A percentile compares a stretch with the other conserved stretches of the same genome.
These are phyloP conservation scores for Forsythia suspensa DNA, from an alignment of 257 asterid genomes.

Conservation along the genomic window DNA sequence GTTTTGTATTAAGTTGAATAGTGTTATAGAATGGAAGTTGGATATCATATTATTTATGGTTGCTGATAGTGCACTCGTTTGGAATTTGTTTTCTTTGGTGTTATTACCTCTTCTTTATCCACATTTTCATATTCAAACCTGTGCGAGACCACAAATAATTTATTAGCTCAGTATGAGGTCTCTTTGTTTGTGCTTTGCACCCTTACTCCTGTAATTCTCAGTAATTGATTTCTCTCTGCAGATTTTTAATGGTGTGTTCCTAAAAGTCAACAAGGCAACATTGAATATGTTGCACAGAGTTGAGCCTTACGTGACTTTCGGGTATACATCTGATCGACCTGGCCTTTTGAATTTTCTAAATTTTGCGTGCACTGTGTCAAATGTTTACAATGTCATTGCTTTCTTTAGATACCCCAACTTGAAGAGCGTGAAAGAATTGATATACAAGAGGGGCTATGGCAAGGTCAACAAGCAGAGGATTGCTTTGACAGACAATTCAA, in stretches of 20 bases:
- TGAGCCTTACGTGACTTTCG: slow-evolving; percentile 56
- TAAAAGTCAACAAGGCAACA: slow-evolving; percentile 61
- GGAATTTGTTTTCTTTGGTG: background rate
- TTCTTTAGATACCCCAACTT: slow-evolving; percentile 50
- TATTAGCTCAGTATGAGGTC: background rate
- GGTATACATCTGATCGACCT: slow-evolving; percentile 21
- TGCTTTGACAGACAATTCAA: slow-evolving; percentile 49
- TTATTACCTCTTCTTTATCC: background rate
- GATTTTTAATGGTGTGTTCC: slow-evolving; percentile 54
- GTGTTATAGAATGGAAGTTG: background rate
- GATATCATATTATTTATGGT: background rate
- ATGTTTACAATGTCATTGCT: background rate
- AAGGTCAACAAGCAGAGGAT: slow-evolving; percentile 53
- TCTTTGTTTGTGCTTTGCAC: background rate
- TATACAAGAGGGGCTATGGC: slow-evolving; percentile 57
- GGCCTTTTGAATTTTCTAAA: no score
- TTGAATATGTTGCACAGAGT: slow-evolving; percentile 54
- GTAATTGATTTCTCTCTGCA: background rate
- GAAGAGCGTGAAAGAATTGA: slow-evolving; percentile 54
- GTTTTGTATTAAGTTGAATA: background rate
- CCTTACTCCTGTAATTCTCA: background rate
- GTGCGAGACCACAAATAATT: background rate
- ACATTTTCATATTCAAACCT: background rate
- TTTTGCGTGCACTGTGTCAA: background rate
- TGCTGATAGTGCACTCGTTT: background rate